Base-by-base conservation (phyloP, 305 asterid genomes). In the Fraxinus xanthoxyloides region DNA sequence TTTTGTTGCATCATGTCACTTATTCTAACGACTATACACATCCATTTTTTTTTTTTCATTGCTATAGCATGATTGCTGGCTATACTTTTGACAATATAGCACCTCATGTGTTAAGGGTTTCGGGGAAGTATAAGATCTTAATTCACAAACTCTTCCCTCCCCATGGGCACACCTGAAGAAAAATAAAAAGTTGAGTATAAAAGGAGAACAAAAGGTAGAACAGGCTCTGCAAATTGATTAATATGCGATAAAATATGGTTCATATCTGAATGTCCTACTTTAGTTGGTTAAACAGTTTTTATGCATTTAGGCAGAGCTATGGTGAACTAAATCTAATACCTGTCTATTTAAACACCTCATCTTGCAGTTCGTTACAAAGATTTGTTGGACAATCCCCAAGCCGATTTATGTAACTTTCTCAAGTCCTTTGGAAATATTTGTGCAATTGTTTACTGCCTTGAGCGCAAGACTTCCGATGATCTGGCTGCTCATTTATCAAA, bases 281-380 rank as follows among this genome's bases (percentile, higher is more conserved):
- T 30, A 24, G 67, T 19, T 78, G 75, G 31, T 77, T 82, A 30
- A 48, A 40, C 28, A 63, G 30, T 30, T 48, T 26, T n/a, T 75
- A 48, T 81, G 28, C 79, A 56, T 32, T 23, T 78, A 48, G 23
- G n/a, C 13, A 61, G 72, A 24, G 65, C 30, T 7, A 28, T n/a
- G 34, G 63, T 32, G 31, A 32, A 70, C 7, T 77, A 17, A 79
- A 32, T 79, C 84, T 67, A 65, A 75, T 30, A 76, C 79, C 75
- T 86, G 35, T 75, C 76, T 85, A 38, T 80, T 75, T 70, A 80
- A 74, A 23, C 61, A 81, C 65, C 67, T 72, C 82, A 67, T 81
- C 85, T 72, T 89, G 93, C 97, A 95, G 98, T 95, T 86, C 98
- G 95, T 75, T 95, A 92, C 85, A 95, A 95, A 88, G 99, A 95